A percentile compares a stretch with the other conserved stretches of the same genome.
Evolutionary conservation across 2,329 filamentous ascomycete species (phyloP).

Genomic region (Pyricularia grisea): DNA sequence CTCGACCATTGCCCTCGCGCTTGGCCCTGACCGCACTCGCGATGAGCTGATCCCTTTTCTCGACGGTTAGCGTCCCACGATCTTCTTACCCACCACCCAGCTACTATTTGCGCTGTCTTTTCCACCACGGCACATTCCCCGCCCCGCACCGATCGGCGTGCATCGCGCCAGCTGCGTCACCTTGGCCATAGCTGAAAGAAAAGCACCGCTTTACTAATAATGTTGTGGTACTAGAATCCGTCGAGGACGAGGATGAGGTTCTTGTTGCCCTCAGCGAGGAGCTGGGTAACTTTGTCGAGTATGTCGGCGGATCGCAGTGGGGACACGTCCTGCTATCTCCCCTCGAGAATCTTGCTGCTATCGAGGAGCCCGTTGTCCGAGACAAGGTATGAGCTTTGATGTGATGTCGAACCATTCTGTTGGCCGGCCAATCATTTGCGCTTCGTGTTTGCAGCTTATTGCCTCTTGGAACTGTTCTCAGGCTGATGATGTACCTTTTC

Average conservation of each 20-base stretch:
- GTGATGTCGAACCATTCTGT: not conserved
- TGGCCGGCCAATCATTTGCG: not conserved
- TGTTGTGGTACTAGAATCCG: constrained; percentile 60
- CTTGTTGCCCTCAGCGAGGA: constrained; percentile 95
- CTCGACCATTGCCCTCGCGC: constrained; percentile 92
- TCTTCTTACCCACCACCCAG: constrained; percentile 9
- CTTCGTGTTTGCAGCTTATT: not conserved
- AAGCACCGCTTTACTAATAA: not conserved
- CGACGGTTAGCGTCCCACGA: constrained; percentile 62
- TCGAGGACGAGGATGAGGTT: constrained; percentile 98
- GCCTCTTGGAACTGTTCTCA: not conserved
- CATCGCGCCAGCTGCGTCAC: not conserved
- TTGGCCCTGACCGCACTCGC: constrained; percentile 91
- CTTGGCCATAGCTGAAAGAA: not conserved
- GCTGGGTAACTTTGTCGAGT: constrained; percentile 93
- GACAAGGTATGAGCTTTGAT: constrained; percentile 65
- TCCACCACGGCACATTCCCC: not conserved
- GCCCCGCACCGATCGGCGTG: not conserved
- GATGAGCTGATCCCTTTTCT: constrained; percentile 98
- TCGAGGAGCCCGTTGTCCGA: constrained; percentile 93
- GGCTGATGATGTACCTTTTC: not conserved
- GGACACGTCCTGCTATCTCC: constrained; percentile 95
- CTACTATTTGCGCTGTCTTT: not conserved
- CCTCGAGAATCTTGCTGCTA: constrained; percentile 93
- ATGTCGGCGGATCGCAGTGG: constrained; percentile 88